phyloP scores from a whole-genome alignment of 768 basidiomycete species.

The Candolleomyces aberdarensis region DNA sequence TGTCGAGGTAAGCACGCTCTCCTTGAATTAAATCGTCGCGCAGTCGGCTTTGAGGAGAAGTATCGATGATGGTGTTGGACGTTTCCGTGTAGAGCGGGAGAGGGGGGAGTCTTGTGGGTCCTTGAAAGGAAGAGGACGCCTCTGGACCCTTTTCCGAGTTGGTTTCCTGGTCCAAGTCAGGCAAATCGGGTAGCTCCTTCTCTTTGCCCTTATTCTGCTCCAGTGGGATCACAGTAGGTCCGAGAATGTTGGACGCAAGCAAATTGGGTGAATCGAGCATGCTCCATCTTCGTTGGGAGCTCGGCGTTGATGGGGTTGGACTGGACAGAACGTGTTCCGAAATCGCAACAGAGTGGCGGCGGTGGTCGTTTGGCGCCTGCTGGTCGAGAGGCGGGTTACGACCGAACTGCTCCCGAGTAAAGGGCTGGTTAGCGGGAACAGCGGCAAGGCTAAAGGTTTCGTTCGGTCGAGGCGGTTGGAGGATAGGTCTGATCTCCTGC shows the following conservation, averaged over 20 bases:
- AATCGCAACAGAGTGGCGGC: background rate
- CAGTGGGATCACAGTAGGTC: background rate
- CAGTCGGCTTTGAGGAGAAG: background rate
- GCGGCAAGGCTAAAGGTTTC: too few relatives aligned
- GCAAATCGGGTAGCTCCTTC: background rate
- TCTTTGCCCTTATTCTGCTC: background rate
- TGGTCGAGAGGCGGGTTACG: too few relatives aligned
- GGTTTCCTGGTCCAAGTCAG: background rate
- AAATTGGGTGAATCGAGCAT: background rate
- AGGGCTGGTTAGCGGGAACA: too few relatives aligned
- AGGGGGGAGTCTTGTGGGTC: background rate
- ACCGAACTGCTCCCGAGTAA: too few relatives aligned
- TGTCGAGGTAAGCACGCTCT: slow-evolving; percentile 4
- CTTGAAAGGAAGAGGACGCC: background rate
- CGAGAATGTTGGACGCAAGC: background rate
- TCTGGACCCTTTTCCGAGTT: background rate
- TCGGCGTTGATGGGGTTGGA: background rate
- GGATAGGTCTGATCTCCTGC: background rate
- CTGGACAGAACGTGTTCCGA: background rate
- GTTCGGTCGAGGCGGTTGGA: background rate
- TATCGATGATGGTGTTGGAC: background rate
- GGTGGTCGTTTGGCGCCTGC: background rate
- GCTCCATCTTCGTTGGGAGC: background rate
- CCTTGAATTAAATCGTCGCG: slow-evolving; percentile 1
- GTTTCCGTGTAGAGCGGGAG: background rate